Evolutionary conservation across 495 filamentous ascomycete genomes (phyloP).

Genomic region (Penicillium tannophilum): DNA sequence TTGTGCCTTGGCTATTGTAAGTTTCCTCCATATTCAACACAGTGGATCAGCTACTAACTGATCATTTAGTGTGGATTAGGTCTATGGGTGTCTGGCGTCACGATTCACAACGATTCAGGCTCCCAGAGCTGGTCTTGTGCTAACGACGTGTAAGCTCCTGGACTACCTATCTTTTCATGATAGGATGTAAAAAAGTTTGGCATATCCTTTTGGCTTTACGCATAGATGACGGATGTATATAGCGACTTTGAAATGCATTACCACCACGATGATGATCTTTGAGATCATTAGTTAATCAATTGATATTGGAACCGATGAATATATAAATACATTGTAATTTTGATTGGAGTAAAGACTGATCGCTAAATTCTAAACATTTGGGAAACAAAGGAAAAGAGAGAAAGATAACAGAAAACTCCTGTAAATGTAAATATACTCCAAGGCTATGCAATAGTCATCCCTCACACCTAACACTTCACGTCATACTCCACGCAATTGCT

Average conservation of each 20-base stretch:
- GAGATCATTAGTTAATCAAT: not conserved
- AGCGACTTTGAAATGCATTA: not conserved
- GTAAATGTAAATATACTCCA: not conserved
- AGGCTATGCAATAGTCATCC: not conserved
- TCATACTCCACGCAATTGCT: slow-evolving; percentile 48
- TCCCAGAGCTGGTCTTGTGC: slow-evolving; percentile 38
- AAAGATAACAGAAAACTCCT: not conserved
- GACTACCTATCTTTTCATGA: not conserved
- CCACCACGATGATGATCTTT: not conserved
- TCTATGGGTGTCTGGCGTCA: slow-evolving; percentile 41
- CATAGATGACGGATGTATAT: not conserved
- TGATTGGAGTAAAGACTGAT: not conserved
- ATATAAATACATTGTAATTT: not conserved
- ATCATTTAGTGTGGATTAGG: slow-evolving; percentile 40
- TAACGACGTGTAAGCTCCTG: slow-evolving; percentile 27
- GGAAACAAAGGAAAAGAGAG: not conserved
- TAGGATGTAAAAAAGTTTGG: slow-evolving; percentile 1
- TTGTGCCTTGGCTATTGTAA: slow-evolving; percentile 40
- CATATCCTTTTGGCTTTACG: not conserved
- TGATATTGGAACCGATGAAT: not conserved
- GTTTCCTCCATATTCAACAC: slow-evolving; percentile 8
- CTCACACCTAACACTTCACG: slow-evolving; percentile 28
- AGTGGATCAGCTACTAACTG: slow-evolving; percentile 3
- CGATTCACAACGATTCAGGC: slow-evolving; percentile 36
- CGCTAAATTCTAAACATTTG: not conserved